A percentile compares a stretch with the other conserved stretches of the same genome.
Conservation (phyloP, 805 yeast species). For the Lachancea quebecensis region DNA sequence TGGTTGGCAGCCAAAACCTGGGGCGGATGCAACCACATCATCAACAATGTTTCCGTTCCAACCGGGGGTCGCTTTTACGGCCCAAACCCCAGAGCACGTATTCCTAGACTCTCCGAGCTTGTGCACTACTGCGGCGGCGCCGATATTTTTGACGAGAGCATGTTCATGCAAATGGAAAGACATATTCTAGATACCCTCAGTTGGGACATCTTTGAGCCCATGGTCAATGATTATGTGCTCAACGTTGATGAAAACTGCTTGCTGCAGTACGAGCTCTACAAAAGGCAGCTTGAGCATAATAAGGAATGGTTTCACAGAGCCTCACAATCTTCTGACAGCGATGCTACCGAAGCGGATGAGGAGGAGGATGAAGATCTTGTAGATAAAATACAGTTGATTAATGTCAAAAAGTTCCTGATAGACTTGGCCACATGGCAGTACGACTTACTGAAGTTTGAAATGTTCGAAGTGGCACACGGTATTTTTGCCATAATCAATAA, state of each 20-base stretch:
- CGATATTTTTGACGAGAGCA: constrained; percentile 50
- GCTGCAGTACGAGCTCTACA: constrained; percentile 33
- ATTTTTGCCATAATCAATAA: constrained; percentile 26
- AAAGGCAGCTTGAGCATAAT: constrained; percentile 27
- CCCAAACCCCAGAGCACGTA: constrained; percentile 66
- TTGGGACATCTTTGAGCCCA: constrained; percentile 67
- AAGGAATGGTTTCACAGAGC: constrained; percentile 17
- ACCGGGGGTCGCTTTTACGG: constrained; percentile 58
- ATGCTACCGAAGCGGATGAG: constrained; percentile 23
- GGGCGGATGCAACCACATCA: constrained; percentile 66
- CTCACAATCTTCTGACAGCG: constrained; percentile 22
- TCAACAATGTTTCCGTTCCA: constrained; percentile 42
- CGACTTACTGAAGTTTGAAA: constrained; percentile 33
- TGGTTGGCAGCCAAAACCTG: constrained; percentile 89
- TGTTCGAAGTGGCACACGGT: constrained; percentile 28
- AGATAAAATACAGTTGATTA: constrained; percentile 35
- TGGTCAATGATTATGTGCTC: constrained; percentile 41
- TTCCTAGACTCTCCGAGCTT: constrained; percentile 68
- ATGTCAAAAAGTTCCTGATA: constrained; percentile 43
- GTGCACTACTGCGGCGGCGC: constrained; percentile 62
- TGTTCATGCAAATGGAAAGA: constrained; percentile 70
- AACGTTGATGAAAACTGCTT: constrained; percentile 39
- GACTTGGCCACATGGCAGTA: constrained; percentile 44
- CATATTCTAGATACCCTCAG: constrained; percentile 65
- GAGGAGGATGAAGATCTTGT: constrained; percentile 27